Percentiles rank a stretch among this genome's conserved stretches.
Evolutionary conservation across 208 protist genomes (phyloP).

Genomic region (Trichomonas vaginalis): DNA sequence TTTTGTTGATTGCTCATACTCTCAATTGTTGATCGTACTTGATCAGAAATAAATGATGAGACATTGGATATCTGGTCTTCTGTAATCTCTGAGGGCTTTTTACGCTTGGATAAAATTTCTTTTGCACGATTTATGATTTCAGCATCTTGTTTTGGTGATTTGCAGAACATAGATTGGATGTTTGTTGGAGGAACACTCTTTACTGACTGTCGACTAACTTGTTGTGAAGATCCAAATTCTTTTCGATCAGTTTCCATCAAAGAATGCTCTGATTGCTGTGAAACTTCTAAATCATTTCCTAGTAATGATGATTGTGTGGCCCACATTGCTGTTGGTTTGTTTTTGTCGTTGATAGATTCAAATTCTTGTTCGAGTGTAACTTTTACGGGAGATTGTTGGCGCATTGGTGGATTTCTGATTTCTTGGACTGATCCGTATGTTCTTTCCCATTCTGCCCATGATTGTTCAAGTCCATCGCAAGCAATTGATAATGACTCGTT

Average conservation of each 20-base stretch:
- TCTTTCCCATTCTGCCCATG: not conserved
- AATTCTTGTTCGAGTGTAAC: not conserved
- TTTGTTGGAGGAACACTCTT: too few species aligned
- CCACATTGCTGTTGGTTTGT: not conserved
- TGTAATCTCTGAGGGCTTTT: not conserved
- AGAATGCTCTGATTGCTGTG: not conserved
- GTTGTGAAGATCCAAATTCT: not conserved
- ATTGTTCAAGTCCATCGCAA: not conserved
- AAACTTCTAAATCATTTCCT: not conserved
- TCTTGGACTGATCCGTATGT: not conserved
- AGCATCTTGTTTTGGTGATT: not conserved
- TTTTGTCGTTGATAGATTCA: not conserved
- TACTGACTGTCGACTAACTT: not conserved
- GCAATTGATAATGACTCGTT: not conserved
- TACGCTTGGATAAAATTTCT: not conserved
- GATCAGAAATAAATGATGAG: not conserved
- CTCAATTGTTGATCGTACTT: not conserved
- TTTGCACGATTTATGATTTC: not conserved
- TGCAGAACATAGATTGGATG: too few species aligned
- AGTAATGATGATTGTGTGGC: not conserved
- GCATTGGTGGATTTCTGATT: not conserved
- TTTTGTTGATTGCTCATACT: not conserved
- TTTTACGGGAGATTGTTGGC: not conserved
- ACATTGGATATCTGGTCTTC: not conserved
- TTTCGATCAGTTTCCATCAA: not conserved